Evolutionary conservation across 192 early-diverging fungal genomes (phyloP).

Genomic region (Rhizoclosmatium globosum): DNA sequence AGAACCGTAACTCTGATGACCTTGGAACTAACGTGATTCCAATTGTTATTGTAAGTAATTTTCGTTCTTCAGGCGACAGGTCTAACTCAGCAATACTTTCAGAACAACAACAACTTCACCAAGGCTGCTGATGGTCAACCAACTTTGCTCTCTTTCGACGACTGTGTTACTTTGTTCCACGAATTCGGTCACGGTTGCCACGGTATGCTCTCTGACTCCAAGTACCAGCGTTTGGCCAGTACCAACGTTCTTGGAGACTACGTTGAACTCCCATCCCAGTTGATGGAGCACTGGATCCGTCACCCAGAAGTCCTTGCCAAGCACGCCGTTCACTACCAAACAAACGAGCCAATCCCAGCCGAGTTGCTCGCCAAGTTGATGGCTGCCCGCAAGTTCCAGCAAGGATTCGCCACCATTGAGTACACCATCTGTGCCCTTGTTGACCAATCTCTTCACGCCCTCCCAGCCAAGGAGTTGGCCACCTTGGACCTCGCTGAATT

Average conservation of each 20-base stretch:
- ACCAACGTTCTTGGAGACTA: slow-evolving; percentile 62
- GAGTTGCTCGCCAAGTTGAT: slow-evolving; percentile 19
- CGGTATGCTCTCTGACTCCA: slow-evolving; percentile 1
- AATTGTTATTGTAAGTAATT: background rate
- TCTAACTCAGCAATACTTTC: too few relatives aligned
- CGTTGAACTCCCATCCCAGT: slow-evolving; percentile 87
- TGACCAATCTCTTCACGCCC: background rate
- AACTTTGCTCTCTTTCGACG: background rate
- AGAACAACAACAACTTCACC: slow-evolving; percentile 14
- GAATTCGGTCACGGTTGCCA: slow-evolving; percentile 11
- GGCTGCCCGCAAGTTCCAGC: slow-evolving; percentile 1
- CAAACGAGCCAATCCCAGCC: slow-evolving; percentile 62
- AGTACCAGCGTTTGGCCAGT: background rate
- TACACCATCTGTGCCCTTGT: background rate
- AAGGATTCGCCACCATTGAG: slow-evolving; percentile 5
- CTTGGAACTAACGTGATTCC: slow-evolving; percentile 6
- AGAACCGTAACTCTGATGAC: background rate
- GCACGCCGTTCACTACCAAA: slow-evolving; percentile 75
- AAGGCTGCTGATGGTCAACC: slow-evolving; percentile 2
- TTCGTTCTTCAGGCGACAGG: too few relatives aligned
- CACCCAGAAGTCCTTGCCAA: slow-evolving; percentile 74
- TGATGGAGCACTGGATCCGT: slow-evolving; percentile 86
- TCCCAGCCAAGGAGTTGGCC: background rate
- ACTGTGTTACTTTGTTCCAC: slow-evolving; percentile 7
- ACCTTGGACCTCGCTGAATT: background rate